A percentile compares a stretch with the other conserved stretches of the same genome.
phyloP scores from a whole-genome alignment of 768 basidiomycete genomes.

The Cantharellus anzutake region DNA sequence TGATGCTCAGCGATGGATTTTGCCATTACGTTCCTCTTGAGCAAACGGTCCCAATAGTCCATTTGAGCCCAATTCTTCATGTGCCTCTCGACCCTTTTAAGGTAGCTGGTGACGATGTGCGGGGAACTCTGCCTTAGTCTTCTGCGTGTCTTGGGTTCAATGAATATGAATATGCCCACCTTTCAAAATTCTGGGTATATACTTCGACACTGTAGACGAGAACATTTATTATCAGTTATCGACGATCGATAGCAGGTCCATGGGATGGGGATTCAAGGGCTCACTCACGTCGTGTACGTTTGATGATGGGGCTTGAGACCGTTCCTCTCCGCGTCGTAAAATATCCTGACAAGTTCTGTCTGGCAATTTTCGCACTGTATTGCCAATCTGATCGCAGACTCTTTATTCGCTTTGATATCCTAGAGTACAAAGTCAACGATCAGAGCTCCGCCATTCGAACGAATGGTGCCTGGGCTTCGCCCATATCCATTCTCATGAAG shows the following conservation, averaged over 20 bases:
- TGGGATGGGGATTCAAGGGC: not conserved
- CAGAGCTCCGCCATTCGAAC: too few relatives aligned
- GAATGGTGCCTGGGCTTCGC: too few relatives aligned
- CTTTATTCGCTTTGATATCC: not conserved
- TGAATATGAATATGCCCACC: not conserved
- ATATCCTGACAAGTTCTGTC: not conserved
- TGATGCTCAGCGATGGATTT: not conserved
- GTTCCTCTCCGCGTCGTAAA: not conserved
- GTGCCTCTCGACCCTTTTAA: not conserved
- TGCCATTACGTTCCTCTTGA: not conserved
- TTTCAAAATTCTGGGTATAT: not conserved
- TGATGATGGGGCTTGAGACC: not conserved
- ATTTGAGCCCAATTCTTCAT: not conserved
- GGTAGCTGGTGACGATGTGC: too few relatives aligned
- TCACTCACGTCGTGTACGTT: not conserved
- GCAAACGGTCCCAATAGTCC: not conserved
- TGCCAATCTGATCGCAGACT: not conserved
- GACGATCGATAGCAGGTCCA: not conserved
- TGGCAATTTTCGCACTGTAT: not conserved
- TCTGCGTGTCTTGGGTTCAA: not conserved
- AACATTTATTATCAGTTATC: not conserved
- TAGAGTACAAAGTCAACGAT: not conserved
- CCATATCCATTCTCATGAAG: not conserved
- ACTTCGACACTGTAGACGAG: not conserved
- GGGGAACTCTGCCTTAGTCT: too few relatives aligned